Conservation (phyloP, 1,139 yeast genomes). For the Blastobotrys capitulatus region DNA sequence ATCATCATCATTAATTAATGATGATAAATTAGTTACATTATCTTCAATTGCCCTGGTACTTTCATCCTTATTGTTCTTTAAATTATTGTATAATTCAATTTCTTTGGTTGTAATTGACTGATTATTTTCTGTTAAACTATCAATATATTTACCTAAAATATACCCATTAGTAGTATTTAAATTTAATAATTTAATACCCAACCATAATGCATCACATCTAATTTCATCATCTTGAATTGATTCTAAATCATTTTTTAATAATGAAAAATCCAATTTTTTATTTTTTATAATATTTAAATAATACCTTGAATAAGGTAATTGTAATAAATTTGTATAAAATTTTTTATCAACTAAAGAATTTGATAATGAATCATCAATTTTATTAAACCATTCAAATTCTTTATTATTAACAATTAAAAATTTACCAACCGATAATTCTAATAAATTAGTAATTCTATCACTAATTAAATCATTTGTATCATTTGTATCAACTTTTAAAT, state of each 20-base stretch:
- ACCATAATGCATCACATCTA: conserved; percentile 8
- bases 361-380: not conserved
- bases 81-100: not conserved
- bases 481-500: not conserved
- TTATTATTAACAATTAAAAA: not conserved
- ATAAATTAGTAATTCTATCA: not conserved
- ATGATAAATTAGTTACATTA: not conserved
- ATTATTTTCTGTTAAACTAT: conserved; percentile 6
- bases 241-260: not conserved
- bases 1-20: conserved; percentile 1
- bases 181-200: not conserved
- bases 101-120: not conserved
- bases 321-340: not conserved
- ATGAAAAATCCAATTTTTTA: not conserved
- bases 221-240: conserved; percentile 1
- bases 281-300: not conserved
- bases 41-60: not conserved
- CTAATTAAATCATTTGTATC: not conserved
- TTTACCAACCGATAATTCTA: conserved; percentile 3
- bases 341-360: not conserved
- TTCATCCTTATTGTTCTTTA: not conserved
- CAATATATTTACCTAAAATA: conserved; percentile 6
- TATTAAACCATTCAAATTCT: not conserved
- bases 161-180: not conserved
- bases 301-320: not conserved